A percentile compares a stretch with the other conserved stretches of the same genome.
Evolutionary conservation across 768 basidiomycete genomes (phyloP).

Genomic region (Trametes villosa): DNA sequence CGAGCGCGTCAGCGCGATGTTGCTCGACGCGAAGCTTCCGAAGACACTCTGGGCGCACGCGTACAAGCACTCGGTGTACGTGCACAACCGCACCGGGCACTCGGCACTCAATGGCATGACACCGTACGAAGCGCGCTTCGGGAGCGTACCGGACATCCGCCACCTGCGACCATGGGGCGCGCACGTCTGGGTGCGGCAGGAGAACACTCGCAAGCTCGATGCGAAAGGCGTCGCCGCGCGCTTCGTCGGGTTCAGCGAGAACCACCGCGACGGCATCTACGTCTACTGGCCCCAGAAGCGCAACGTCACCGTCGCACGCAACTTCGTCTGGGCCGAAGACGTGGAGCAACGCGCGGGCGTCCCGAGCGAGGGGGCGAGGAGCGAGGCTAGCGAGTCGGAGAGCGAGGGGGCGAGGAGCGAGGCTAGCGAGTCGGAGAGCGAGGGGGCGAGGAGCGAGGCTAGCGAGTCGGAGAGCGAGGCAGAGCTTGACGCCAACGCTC

Average conservation of each 20-base stretch:
- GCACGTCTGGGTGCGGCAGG: slow-evolving; percentile 21
- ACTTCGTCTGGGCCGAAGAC: too few species aligned
- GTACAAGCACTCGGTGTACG: slow-evolving; percentile 38
- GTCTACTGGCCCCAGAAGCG: slow-evolving; percentile 40
- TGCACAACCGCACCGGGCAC: slow-evolving; percentile 41
- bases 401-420: too few species aligned
- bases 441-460: too few species aligned
- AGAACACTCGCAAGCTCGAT: slow-evolving; percentile 22
- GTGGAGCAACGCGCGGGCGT: too few species aligned
- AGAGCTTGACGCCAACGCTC: too few species aligned
- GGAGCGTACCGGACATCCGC: slow-evolving; percentile 33
- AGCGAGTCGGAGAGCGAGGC: too few species aligned
- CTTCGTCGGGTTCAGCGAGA: slow-evolving; percentile 30
- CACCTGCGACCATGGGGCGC: slow-evolving; percentile 18
- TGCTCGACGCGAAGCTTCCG: slow-evolving; percentile 37
- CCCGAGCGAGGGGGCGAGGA: too few species aligned
- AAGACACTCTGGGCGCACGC: slow-evolving; percentile 46
- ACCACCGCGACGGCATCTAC: slow-evolving; percentile 8
- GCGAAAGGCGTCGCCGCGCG: too few species aligned
- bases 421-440: too few species aligned
- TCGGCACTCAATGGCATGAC: slow-evolving; percentile 19
- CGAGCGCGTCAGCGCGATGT: slow-evolving; percentile 8
- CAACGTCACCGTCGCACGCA: too few species aligned
- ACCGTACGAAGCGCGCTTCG: too few species aligned
- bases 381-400: too few species aligned